phyloP scores from a whole-genome alignment of 148 eudicot genomes.

The Salicornia ramosissima region DNA sequence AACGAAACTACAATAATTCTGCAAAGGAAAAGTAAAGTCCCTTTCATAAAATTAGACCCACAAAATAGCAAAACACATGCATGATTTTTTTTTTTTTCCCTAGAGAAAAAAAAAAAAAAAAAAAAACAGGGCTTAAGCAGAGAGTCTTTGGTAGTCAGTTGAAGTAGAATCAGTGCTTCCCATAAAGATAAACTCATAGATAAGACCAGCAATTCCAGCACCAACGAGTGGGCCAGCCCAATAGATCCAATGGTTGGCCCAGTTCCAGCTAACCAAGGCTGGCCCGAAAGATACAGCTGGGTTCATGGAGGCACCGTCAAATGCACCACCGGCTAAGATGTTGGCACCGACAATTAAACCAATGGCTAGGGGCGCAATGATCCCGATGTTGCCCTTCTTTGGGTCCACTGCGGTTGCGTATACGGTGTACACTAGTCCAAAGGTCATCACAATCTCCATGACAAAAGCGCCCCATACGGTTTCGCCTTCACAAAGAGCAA shows the following conservation, averaged over 20 bases:
- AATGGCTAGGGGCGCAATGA: slow-evolving; percentile 52
- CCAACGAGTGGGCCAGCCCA: slow-evolving; percentile 56
- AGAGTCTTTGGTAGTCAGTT: slow-evolving; percentile 27
- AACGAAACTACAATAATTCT: not conserved
- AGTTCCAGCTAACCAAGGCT: slow-evolving; percentile 51
- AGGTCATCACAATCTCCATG: slow-evolving; percentile 54
- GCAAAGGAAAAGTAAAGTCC: not conserved
- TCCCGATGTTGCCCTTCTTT: slow-evolving; percentile 47
- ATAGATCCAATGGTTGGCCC: slow-evolving; percentile 55
- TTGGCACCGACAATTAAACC: slow-evolving; percentile 59
- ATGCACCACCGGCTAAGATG: slow-evolving; percentile 57
- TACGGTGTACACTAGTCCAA: slow-evolving; percentile 65
- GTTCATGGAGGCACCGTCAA: slow-evolving; percentile 59
- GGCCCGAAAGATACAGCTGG: slow-evolving; percentile 63
- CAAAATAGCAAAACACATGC: not conserved
- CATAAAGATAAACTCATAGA: slow-evolving; percentile 48
- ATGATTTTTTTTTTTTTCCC: not conserved
- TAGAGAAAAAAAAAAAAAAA: no score
- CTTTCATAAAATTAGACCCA: not conserved
- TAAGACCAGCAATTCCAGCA: slow-evolving; percentile 43
- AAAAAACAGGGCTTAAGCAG: slow-evolving; percentile 6
- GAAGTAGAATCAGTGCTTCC: slow-evolving; percentile 16
- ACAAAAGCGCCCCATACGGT: slow-evolving; percentile 45
- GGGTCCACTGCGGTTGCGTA: slow-evolving; percentile 62
- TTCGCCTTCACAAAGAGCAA: slow-evolving; percentile 28